These are phyloP conservation scores for Cercospora sp. DNA, from an alignment of 2,329 filamentous ascomycete species.

Conservation along the genomic window DNA sequence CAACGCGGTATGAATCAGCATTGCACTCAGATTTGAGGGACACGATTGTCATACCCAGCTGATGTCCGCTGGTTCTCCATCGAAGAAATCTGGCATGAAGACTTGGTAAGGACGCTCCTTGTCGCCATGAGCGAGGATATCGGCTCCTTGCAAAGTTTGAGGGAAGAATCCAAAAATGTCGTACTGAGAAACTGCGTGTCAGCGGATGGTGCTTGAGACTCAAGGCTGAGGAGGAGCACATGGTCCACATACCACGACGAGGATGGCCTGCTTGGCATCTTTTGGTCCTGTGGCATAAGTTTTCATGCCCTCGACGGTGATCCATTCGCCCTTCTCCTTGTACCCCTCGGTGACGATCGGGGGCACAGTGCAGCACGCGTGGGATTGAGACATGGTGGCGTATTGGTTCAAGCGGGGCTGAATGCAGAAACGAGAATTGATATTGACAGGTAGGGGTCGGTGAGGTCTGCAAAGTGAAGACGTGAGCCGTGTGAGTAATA, in stretches of 20 bases:
- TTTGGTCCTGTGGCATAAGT: constrained; percentile 58
- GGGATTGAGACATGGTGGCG: constrained; percentile 19
- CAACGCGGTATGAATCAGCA: not conserved
- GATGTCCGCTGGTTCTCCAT: constrained; percentile 67
- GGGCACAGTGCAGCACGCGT: constrained; percentile 51
- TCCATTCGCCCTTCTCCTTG: constrained; percentile 59
- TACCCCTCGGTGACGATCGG: constrained; percentile 53
- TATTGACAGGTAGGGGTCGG: not conserved
- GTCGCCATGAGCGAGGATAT: constrained; percentile 61
- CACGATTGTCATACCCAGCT: constrained; percentile 11
- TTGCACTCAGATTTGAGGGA: not conserved
- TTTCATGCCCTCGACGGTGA: constrained; percentile 60
- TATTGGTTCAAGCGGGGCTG: not conserved
- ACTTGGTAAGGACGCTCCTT: constrained; percentile 75
- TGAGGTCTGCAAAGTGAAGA: not conserved
- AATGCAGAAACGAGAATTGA: not conserved
- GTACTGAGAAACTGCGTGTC: constrained; percentile 38
- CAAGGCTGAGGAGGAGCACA: not conserved
- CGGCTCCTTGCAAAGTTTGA: constrained; percentile 63
- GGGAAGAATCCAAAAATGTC: constrained; percentile 66
- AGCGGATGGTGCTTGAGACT: not conserved
- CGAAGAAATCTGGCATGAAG: constrained; percentile 90
- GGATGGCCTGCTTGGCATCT: constrained; percentile 57
- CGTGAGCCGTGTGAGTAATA: not conserved
- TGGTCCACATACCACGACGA: constrained; percentile 46